A percentile compares a stretch with the other conserved stretches of the same genome.
These are phyloP conservation scores for Aspergillus caelatus DNA, from an alignment of 2,329 filamentous ascomycete species.

Conservation along the genomic window DNA sequence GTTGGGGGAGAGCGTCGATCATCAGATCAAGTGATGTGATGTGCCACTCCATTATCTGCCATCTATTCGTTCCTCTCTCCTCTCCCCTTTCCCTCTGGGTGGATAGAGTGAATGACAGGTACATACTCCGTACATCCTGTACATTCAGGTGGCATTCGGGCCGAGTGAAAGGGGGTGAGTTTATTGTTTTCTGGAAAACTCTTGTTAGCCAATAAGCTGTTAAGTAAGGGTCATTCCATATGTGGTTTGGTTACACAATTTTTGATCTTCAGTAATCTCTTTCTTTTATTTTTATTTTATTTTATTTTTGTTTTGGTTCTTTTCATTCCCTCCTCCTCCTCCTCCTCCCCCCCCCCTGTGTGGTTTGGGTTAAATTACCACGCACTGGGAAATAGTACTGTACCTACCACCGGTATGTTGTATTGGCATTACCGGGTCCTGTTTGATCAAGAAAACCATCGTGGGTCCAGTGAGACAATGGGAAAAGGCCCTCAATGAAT, in stretches of 20 bases:
- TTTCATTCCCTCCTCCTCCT: not conserved
- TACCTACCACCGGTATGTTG: not conserved
- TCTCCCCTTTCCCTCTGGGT: not conserved
- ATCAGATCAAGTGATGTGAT: constrained; percentile 1
- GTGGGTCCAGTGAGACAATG: not conserved
- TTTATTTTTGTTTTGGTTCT: not conserved
- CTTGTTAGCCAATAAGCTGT: constrained; percentile 2
- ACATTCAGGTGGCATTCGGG: not conserved
- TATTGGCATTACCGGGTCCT: not conserved
- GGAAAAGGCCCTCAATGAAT: not conserved
- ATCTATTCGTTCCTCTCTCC: not conserved
- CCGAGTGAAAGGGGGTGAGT: not conserved
- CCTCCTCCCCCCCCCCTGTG: not conserved
- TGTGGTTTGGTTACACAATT: constrained; percentile 5
- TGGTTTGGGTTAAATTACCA: not conserved
- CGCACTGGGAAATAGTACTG: not conserved
- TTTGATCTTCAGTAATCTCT: not conserved
- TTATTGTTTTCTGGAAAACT: not conserved
- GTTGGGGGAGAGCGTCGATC: constrained; percentile 5
- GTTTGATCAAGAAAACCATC: not conserved
- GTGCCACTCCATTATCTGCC: not conserved
- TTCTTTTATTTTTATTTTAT: not conserved
- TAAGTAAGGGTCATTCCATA: constrained; percentile 6
- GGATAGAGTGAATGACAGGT: not conserved
- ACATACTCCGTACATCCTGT: not conserved